Conservation (phyloP, 345 rosid species). For the Cardamine resedifolia region DNA sequence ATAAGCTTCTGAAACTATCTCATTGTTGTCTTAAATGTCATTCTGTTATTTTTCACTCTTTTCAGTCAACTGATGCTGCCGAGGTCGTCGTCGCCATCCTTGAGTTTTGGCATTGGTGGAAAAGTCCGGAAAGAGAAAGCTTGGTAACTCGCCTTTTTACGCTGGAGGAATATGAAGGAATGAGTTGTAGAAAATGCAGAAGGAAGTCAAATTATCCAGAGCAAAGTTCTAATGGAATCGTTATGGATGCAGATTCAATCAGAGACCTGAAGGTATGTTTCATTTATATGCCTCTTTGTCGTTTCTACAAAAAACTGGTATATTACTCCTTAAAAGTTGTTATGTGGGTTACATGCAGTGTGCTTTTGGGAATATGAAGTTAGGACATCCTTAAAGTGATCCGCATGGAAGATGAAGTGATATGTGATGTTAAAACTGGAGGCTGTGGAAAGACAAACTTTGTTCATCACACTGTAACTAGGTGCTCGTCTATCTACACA, state of each 20-base stretch:
- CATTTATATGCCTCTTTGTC: neutral
- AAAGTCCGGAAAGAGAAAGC: conserved; percentile 11
- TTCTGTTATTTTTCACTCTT: neutral
- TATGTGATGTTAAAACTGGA: conserved; percentile 22
- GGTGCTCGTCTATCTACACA: conserved; percentile 21
- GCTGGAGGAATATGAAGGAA: conserved; percentile 18
- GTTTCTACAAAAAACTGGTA: neutral
- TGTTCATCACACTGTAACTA: conserved; percentile 20
- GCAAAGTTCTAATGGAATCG: no score
- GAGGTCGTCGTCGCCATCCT: conserved; percentile 18
- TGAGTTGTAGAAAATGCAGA: conserved; percentile 28
- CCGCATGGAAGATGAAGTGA: conserved; percentile 12
- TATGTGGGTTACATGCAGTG: conserved; percentile 6
- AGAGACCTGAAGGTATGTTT: conserved; percentile 21
- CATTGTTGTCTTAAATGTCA: neutral
- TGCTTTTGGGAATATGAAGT: conserved; percentile 14
- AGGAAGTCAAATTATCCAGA: neutral
- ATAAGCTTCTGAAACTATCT: no score
- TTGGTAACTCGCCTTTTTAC: conserved; percentile 15
- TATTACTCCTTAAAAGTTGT: neutral
- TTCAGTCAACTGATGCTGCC: conserved; percentile 18
- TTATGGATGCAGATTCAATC: conserved; percentile 14
- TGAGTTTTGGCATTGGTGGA: conserved; percentile 25
- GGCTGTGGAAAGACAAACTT: no score
- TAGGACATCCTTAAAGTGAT: conserved; percentile 23